Conservation (phyloP, 176 grass and related monocot genomes). For the Zizania latifolia region DNA sequence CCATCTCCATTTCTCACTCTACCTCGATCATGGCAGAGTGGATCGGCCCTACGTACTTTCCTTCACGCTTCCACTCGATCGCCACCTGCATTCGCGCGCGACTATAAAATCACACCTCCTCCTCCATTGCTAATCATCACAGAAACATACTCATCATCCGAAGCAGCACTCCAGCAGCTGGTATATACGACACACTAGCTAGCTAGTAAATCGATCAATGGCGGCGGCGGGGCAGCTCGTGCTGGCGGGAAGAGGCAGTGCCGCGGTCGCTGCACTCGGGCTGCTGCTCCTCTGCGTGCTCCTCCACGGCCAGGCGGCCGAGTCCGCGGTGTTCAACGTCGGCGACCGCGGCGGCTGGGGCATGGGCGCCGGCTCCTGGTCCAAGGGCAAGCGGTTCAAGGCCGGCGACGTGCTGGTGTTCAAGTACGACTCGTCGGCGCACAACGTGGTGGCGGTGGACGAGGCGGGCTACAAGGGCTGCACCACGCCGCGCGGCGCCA, state of each 20-base stretch:
- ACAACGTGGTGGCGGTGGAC: slow-evolving; percentile 39
- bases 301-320: slow-evolving; percentile 6
- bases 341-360: slow-evolving; percentile 54
- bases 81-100: neutral
- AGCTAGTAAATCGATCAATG: neutral
- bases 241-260: slow-evolving; percentile 43
- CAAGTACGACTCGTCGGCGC: slow-evolving; percentile 36
- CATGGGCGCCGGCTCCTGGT: slow-evolving; percentile 38
- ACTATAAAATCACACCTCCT: slow-evolving; percentile 3
- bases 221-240: too few relatives aligned
- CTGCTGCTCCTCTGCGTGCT: slow-evolving; percentile 44
- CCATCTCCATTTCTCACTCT: neutral
- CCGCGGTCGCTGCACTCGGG: neutral
- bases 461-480: slow-evolving; percentile 40
- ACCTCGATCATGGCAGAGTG: neutral
- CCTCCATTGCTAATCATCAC: slow-evolving; percentile 8
- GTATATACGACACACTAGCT: too few relatives aligned
- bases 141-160: neutral
- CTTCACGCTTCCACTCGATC: slow-evolving; percentile 37
- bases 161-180: too few relatives aligned
- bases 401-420: slow-evolving; percentile 54
- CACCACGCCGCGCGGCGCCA: neutral
- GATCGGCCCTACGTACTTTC: slow-evolving; percentile 5
- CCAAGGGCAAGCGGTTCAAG: slow-evolving; percentile 61
- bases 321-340: slow-evolving; percentile 53